Base-by-base conservation (phyloP, 2,329 filamentous ascomycete species). In the Aureobasidium sp. region DNA sequence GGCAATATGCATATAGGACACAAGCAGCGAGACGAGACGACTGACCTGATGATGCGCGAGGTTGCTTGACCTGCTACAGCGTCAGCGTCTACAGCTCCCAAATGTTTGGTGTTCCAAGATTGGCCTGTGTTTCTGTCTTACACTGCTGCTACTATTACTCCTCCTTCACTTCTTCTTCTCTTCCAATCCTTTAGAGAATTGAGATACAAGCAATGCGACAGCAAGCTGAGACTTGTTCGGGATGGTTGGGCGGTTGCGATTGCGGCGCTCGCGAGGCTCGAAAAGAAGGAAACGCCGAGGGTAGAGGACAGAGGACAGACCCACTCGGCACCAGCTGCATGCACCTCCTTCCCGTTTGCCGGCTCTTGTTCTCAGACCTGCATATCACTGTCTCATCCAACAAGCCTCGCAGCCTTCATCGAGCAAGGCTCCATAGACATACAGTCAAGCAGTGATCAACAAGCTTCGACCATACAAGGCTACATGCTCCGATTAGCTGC, bases 221-320 rank as follows among this genome's bases (percentile, higher is more conserved):
- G 36, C n/a, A 34, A 49, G 45, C n/a, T 59, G 57, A 15, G n/a
- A 21, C n/a, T 36, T 8, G 27, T 42, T 15, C 50, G 30, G 15
- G 42, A 37, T 34, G 45, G 45, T 59, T 59, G 57, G 15, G 36
- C 45, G 45, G 45, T 50, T 32, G 45, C 54, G 42, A 52, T 52
- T 52, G 50, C 50, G 50, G 50, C 50, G 37, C 37, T 27, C 15
- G 6, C 30, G 42, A 37, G 41, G 53, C 39, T 47, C 39, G 55
- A 59, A 59, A 50, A 59, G 57, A 49, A 48, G 54, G 54, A 58
- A 48, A 49, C 57, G 57, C 57, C 57, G 57, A 50, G n/a, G 42
- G 41, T 7, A 54, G 53, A 9, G 32, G 32, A 34, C 13, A 54
- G 53, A 9, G 32, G 32, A 34, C 11, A 54, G 53, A 57, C 53